Evolutionary conservation across 192 early-diverging fungal species (phyloP), one percentile per base, ranked within the genome.

Genomic region (Lunasporangiospora selenospora): DNA sequence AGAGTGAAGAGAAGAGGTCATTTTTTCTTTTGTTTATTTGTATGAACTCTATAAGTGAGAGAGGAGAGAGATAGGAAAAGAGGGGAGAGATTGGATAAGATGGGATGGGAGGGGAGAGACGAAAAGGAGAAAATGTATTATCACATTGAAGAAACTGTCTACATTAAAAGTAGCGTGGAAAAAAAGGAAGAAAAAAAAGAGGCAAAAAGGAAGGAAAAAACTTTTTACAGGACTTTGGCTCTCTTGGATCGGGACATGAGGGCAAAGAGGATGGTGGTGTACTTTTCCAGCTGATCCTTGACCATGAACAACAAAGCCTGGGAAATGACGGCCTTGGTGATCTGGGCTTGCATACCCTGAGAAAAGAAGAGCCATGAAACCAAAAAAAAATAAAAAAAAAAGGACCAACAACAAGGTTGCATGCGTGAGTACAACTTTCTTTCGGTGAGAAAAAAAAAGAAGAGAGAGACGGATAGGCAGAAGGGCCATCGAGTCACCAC

Each of bases 321-420:
- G 8, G 93, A 94, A 52, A 99, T 80, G n/a, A 99, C 98, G n/a
- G 95, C 98, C 83, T 99, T 99, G 66, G 89, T 83, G 58, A 99
- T 96, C 82, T 99, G 98, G 10, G 95, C 86, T 79, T 91, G 86
- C 92, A 99, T 96, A 31, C 98, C 98, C 89, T 94, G 55, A 19
- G 52, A 53, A 45, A 41, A 29, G 38, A 15, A n/a, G n/a, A n/a
- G n/a, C n/a, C n/a, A n/a, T n/a, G n/a, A n/a, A n/a, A n/a, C n/a
- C 13, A 38, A 44, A 0, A 40, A 10, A 45, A 30, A 52, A 26
- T 4, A 50, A 53, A 55, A 49, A 56, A 37, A 26, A 26, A 29
- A 11, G 23, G 11, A 11, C 11, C 13, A 15, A 49, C 47, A 21
- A 15, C 12, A 15, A 12, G 47, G 45, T 62, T 79, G 29, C 11